These are phyloP conservation scores for Melampsora larici-populina DNA, from an alignment of 1,284 basidiomycete genomes.

Conservation along the genomic window DNA sequence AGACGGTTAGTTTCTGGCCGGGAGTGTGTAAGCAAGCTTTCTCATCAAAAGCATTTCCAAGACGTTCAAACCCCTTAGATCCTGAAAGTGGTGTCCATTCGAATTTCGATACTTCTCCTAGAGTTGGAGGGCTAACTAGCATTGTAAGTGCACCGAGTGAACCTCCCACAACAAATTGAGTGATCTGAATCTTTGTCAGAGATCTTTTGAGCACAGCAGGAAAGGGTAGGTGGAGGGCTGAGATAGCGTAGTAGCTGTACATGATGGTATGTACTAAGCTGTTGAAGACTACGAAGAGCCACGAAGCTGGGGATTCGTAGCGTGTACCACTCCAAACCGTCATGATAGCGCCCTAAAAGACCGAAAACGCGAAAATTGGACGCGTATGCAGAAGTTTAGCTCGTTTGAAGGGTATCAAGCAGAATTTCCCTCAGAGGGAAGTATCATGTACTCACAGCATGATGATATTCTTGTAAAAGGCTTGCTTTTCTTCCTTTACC, in stretches of 20 bases:
- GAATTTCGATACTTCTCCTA: slow-evolving; percentile 5
- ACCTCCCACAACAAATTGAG: slow-evolving; percentile 49
- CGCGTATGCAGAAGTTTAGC: no score
- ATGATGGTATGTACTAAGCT: slow-evolving; percentile 48
- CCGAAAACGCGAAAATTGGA: neutral
- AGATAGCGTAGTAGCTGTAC: slow-evolving; percentile 53
- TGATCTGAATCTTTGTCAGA: slow-evolving; percentile 51
- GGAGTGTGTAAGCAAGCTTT: slow-evolving; percentile 24
- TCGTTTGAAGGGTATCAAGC: no score
- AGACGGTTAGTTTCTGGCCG: slow-evolving; percentile 24
- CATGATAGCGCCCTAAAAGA: slow-evolving; percentile 49
- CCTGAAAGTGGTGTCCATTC: slow-evolving; percentile 29
- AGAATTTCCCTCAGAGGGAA: no score
- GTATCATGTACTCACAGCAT: slow-evolving; percentile 43
- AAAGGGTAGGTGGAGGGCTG: slow-evolving; percentile 51
- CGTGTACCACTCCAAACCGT: slow-evolving; percentile 53
- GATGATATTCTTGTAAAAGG: slow-evolving; percentile 50
- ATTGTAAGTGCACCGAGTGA: slow-evolving; percentile 44
- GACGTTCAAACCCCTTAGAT: neutral
- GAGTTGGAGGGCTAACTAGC: slow-evolving; percentile 5
- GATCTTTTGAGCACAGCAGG: slow-evolving; percentile 51
- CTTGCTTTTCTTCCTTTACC: slow-evolving; percentile 53
- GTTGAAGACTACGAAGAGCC: slow-evolving; percentile 47
- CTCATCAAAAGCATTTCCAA: slow-evolving; percentile 24
- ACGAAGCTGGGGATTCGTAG: slow-evolving; percentile 49